Base-by-base conservation (phyloP, 345 rosid species). In the Brassica carinata region DNA sequence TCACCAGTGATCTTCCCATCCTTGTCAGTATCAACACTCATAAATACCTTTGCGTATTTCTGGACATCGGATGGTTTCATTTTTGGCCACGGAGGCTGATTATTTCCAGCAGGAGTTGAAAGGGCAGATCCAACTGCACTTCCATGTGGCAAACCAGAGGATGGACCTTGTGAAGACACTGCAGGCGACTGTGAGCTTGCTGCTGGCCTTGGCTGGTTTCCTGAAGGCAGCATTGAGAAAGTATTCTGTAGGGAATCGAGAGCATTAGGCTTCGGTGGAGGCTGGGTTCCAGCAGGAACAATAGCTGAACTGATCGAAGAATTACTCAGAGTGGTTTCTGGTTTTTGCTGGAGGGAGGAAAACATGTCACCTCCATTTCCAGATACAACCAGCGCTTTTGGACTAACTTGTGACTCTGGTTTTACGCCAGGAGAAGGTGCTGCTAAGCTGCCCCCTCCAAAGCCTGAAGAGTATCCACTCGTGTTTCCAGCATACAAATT, bases 1-100 rank as follows among this genome's bases (percentile, higher is more conserved):
- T 91, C 98, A 55, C 99, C 99, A 31, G 89, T 91, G 69, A 95
- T 91, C 86, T 86, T 93, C 69, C 99, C 99, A 90, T 95, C 99
- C 81, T 92, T 88, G 79, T 95, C 99, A 14, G 84, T 88, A 81
- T 95, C 99, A 64, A 95, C 98, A 88, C 92, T 94, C 89, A 88
- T 83, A 84, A 95, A 95, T 38, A 95, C 99, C 85, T 91, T 95
- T 4, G 86, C 71, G 81, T 95, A 95, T 74, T 95, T 95, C 83
- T 95, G 96, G 85, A 93, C 86, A 84, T 93, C 99, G 30, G 94
- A 80, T 69, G 86, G 88, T 77, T 90, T 95, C 94, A 95, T 93
- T 84, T 90, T 96, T 71, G 97, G 96, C 99, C 99, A 93, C 1
- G 81, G 83, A 76, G 80, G 77, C 83, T 87, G 92, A 55, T 87